Percentiles rank a stretch among this genome's conserved stretches.
phyloP scores from a whole-genome alignment of 73 alveolate species.

The Tetrahymena borealis region DNA sequence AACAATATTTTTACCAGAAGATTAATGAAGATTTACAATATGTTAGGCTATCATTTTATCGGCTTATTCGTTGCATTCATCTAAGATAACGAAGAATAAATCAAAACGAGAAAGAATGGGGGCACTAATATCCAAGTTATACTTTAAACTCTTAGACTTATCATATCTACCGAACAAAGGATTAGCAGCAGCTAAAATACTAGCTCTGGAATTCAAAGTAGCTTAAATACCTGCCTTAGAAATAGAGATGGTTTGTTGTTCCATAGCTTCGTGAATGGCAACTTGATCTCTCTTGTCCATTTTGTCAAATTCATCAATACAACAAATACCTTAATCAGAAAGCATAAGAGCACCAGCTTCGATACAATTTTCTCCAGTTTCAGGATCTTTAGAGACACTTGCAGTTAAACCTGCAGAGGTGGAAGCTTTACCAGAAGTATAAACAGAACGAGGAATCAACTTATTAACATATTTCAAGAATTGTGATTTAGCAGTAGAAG shows the following conservation, averaged over 20 bases:
- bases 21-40: conserved; percentile 79
- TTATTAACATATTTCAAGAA: conserved; percentile 91
- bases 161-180: conserved; percentile 96
- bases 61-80: conserved; percentile 72
- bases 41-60: conserved; percentile 85
- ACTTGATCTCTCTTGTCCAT: conserved; percentile 98
- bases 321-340: conserved; percentile 99
- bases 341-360: conserved; percentile 99
- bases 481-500: conserved; percentile 98
- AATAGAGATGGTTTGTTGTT: conserved; percentile 97
- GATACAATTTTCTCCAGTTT: conserved; percentile 96
- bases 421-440: conserved; percentile 98
- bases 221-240: conserved; percentile 97
- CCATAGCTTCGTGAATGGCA: conserved; percentile 99
- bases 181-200: conserved; percentile 98
- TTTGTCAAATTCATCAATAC: conserved; percentile 99
- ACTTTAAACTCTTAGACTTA: conserved; percentile 81
- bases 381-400: conserved; percentile 88
- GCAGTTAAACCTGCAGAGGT: conserved; percentile 99
- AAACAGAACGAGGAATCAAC: conserved; percentile 88
- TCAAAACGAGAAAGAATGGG: conserved; percentile 99
- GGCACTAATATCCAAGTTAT: conserved; percentile 92
- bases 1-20: conserved; percentile 44
- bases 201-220: conserved; percentile 92
- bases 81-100: conserved; percentile 90